These are phyloP conservation scores for Lunularia cruciata DNA, from an alignment of 225 moss, liverwort and hornwort genomes.

Conservation along the genomic window DNA sequence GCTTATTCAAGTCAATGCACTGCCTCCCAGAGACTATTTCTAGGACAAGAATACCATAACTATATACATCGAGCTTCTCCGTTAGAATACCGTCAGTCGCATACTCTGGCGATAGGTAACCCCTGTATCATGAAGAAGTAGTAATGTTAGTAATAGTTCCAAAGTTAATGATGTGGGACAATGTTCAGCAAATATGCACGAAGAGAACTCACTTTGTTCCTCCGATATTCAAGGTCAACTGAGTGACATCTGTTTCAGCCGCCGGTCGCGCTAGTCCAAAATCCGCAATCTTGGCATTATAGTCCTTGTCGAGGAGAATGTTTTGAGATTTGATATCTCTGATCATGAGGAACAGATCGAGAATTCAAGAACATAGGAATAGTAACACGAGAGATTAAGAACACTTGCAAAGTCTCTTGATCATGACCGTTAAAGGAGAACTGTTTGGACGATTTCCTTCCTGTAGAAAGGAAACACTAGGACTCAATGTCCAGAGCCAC, in stretches of 20 bases:
- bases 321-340: slow-evolving; percentile 29
- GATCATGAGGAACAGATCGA: too few species aligned
- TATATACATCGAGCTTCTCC: slow-evolving; percentile 35
- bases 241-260: too few species aligned
- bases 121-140: slow-evolving; percentile 13
- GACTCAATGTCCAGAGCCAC: too few species aligned
- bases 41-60: slow-evolving; percentile 36
- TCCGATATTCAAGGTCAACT: slow-evolving; percentile 9
- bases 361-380: too few species aligned
- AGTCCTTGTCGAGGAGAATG: slow-evolving; percentile 26
- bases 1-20: slow-evolving; percentile 23
- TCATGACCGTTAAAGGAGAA: too few species aligned
- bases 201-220: slow-evolving; percentile 35
- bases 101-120: slow-evolving; percentile 38
- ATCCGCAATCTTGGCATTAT: slow-evolving; percentile 37
- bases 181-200: too few species aligned
- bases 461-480: too few species aligned
- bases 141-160: too few species aligned
- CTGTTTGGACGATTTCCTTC: too few species aligned
- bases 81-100: slow-evolving; percentile 29
- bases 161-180: too few species aligned
- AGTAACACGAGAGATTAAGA: too few species aligned
- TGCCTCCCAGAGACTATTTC: slow-evolving; percentile 34
- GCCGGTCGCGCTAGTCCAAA: slow-evolving; percentile 32
- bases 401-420: too few species aligned